Base-by-base conservation (phyloP, 352 stramenopile genomes). In the Globisporangium cylindrosporum region DNA sequence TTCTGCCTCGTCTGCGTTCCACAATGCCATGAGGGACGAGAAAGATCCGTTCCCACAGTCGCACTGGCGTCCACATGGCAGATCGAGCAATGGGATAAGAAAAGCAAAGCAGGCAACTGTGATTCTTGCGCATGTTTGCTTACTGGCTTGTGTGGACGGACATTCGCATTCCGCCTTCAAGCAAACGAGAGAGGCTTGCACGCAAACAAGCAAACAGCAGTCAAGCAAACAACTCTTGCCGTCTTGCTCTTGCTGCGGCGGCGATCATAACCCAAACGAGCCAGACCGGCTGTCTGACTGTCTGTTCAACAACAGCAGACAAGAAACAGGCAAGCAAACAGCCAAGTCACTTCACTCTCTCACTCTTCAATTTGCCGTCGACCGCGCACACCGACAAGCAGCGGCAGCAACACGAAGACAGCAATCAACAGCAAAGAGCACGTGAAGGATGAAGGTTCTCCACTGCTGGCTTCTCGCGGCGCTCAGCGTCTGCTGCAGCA, bases 281-380 rank as follows among this genome's bases (percentile, higher is more conserved):
- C 34, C 34, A 38, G 34, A 38, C 34, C 34, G 22, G 15, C n/a
- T 57, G 10, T 29, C n/a, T 20, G 22, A n/a, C 22, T 57, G 3
- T 32, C 48, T 54, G 15, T 55, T 55, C 46, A 53, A 24, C 46
- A 53, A 53, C 15, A 53, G 9, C 46, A 53, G 46, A 53, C 46
- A 53, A 54, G 43, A 18, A 53, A 53, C 43, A 53, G 43, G n/a
- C n/a, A n/a, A n/a, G n/a, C n/a, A n/a, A n/a, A 9, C 1, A 32
- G 29, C 46, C 15, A n/a, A 54, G 18, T 54, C 46, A 25, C 7
- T 20, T 15, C 18, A 5, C 29, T 41, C 22, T 54, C 62, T 67
- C 49, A 67, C 46, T 74, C 64, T 63, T 59, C 69, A 68, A 74
- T 68, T 74, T 54, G 57, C 69, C 63, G 56, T 48, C 63, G 41